Evolutionary conservation across 164 flowering plant genomes (phyloP), one percentile per base, ranked within the genome.

Genomic region (Kingdonia uniflora): DNA sequence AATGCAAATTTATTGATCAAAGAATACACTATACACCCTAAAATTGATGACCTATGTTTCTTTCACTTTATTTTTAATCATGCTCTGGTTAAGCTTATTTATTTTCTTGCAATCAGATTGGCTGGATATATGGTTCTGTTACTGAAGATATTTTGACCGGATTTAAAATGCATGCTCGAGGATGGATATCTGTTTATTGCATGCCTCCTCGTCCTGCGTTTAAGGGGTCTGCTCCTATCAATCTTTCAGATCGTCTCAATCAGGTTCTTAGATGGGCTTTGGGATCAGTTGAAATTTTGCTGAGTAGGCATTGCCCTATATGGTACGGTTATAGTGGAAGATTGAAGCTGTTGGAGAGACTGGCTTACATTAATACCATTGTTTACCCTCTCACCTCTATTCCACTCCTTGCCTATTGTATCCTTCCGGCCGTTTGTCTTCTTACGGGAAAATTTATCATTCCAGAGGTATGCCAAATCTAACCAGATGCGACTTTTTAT

Each of bases 251-350:
- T 76, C 88, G 96, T 64, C 51, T 92, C 63, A 88, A 92, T 71
- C 98, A 92, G 56, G 98, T 92, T 33, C 96, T 92, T 78, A 80
- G 95, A 42, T 92, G 98, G 98, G 98, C 98, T 26, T 70, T 92
- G 68, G 98, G 98, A 8, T 92, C 98, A 7, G 70, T 92, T 65
- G 98, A 92, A 58, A 92, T 92, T 65, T 63, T 92, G 55, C 71
- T 92, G 41, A 92, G 98, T 62, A 75, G 98, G 78, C 98, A 92
- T 78, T 92, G 98, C 29, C 98, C 98, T 47, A 79, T 88, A 46
- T 92, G 98, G 98, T 92, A 92, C 68, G 96, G 95, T 54, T 87
- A 87, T 76, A 79, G 55, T 51, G 96, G 98, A 48, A 79, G 78
- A 59, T 59, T 92, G 64, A 82, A 60, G 74, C 60, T 69, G 43